phyloP scores from a whole-genome alignment of 208 protist genomes.

The Angomonas ambiguus region DNA sequence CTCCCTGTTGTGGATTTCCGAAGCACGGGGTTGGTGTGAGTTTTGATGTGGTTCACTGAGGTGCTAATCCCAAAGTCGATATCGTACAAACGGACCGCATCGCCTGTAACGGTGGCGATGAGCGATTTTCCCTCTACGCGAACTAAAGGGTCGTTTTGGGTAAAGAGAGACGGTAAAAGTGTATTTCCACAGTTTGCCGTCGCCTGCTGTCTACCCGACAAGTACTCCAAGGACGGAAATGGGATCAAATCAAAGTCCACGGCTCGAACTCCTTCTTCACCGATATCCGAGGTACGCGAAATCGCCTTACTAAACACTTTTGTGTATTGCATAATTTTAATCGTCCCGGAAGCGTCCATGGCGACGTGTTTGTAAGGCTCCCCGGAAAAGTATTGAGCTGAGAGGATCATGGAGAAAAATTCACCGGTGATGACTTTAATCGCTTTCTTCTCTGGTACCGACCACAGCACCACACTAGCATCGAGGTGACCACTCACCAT shows the following conservation, averaged over 20 bases:
- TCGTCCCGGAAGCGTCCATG: constrained; percentile 32
- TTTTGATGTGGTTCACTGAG: constrained; percentile 37
- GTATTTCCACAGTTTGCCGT: not conserved
- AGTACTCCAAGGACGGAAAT: constrained; percentile 14
- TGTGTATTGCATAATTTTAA: constrained; percentile 47
- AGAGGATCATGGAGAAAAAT: constrained; percentile 33
- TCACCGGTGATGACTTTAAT: constrained; percentile 51
- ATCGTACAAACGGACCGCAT: not conserved
- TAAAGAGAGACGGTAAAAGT: not conserved
- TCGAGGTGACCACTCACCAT: constrained; percentile 23
- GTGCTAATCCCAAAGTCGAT: not conserved
- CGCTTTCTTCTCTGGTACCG: constrained; percentile 24
- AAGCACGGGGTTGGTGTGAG: constrained; percentile 26
- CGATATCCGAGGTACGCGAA: constrained; percentile 36
- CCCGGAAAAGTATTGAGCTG: constrained; percentile 26
- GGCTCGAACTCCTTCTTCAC: not conserved
- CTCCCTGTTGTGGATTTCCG: constrained; percentile 29
- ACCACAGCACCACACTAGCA: constrained; percentile 19
- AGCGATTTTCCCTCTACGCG: not conserved
- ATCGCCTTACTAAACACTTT: constrained; percentile 40
- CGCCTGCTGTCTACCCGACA: constrained; percentile 1
- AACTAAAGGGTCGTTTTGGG: not conserved
- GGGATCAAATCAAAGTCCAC: constrained; percentile 18
- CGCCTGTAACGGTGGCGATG: not conserved
- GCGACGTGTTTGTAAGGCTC: constrained; percentile 33